These are phyloP conservation scores for Colletotrichum lini DNA, from an alignment of 2,329 filamentous ascomycete species.

Conservation along the genomic window DNA sequence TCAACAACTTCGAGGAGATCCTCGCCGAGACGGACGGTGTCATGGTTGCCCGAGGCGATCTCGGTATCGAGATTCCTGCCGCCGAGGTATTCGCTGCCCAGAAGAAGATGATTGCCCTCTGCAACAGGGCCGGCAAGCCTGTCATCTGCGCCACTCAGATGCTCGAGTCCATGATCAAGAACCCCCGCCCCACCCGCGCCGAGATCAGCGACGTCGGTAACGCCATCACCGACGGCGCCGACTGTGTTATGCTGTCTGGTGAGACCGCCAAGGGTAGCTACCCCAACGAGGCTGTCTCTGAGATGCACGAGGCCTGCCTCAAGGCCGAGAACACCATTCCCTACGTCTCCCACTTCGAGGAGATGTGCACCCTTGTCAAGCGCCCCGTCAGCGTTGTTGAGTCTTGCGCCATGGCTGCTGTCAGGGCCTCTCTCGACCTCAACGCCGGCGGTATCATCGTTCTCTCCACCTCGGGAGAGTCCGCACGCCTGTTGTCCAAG, in stretches of 20 bases:
- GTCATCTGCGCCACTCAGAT: conserved; percentile 99
- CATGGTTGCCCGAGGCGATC: conserved; percentile 99
- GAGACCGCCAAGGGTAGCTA: conserved; percentile 99
- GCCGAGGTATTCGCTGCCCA: conserved; percentile 99
- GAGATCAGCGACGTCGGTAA: conserved; percentile 99
- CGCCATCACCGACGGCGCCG: conserved; percentile 95
- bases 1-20: conserved; percentile 99
- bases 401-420: conserved; percentile 97
- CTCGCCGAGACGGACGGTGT: conserved; percentile 96
- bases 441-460: conserved; percentile 97
- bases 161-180: conserved; percentile 99
- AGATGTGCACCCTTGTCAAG: conserved; percentile 86
- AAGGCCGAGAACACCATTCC: conserved; percentile 97
- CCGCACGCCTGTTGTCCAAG: conserved; percentile 95
- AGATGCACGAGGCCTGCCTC: conserved; percentile 99
- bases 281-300: conserved; percentile 89
- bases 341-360: conserved; percentile 96
- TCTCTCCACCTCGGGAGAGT: conserved; percentile 94
- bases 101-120: conserved; percentile 99
- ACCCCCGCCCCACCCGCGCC: conserved; percentile 96
- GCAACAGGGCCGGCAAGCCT: conserved; percentile 98
- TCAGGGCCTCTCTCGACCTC: conserved; percentile 94
- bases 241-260: conserved; percentile 99
- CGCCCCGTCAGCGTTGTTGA: conserved; percentile 90
- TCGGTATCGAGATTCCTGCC: conserved; percentile 98